phyloP scores from a whole-genome alignment of 1,139 yeast genomes.

The Debaryomycetaceae sp. region DNA sequence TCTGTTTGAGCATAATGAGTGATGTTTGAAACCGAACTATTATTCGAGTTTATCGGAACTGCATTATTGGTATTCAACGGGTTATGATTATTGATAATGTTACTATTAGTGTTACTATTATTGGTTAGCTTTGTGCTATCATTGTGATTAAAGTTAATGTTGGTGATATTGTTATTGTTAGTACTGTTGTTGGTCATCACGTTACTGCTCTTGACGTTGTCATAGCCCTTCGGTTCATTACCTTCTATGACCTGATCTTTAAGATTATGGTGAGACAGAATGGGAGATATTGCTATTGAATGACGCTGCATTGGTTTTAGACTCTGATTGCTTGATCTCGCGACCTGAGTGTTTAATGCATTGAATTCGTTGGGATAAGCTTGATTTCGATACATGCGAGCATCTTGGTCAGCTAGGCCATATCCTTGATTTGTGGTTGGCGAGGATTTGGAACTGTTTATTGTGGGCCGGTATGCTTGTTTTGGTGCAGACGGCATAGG shows the following conservation, averaged over 20 bases:
- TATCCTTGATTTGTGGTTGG: neutral
- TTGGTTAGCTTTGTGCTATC: neutral
- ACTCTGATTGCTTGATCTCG: neutral
- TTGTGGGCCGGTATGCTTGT: constrained; percentile 1
- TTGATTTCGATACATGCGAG: neutral
- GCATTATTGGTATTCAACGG: neutral
- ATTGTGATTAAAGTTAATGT: too few relatives aligned
- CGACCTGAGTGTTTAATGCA: neutral
- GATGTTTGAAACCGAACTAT: neutral
- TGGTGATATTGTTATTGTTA: neutral
- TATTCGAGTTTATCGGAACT: neutral
- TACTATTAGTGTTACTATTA: neutral
- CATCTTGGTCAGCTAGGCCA: constrained; percentile 1
- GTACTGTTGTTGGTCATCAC: neutral
- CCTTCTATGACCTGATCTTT: neutral
- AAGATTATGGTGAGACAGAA: constrained; percentile 2
- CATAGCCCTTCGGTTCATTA: neutral
- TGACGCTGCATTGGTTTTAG: constrained; percentile 11
- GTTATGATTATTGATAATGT: neutral
- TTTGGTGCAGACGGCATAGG: constrained; percentile 11
- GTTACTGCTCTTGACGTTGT: neutral
- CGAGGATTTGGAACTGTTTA: constrained; percentile 1
- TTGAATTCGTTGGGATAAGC: neutral
- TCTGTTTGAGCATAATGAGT: neutral
- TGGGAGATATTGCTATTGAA: constrained; percentile 13